A percentile compares a stretch with the other conserved stretches of the same genome.
Conservation (phyloP, 768 basidiomycete genomes). For the Butyriboletus loyo region DNA sequence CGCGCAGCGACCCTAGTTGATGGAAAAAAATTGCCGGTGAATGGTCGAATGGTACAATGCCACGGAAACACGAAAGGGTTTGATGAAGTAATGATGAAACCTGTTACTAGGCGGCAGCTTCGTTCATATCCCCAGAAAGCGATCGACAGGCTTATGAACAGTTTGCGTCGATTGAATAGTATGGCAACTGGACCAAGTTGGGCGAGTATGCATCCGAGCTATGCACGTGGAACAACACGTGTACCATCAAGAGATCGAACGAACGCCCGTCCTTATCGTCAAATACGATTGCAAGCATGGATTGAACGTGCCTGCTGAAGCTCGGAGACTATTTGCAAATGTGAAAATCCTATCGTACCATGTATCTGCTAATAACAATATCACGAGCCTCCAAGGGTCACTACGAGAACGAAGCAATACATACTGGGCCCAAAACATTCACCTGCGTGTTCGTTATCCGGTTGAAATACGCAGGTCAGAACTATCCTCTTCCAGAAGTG, state of each 20-base stretch:
- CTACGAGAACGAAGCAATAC: neutral
- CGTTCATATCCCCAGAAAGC: constrained; percentile 19
- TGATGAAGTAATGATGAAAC: constrained; percentile 33
- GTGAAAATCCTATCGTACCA: constrained; percentile 2
- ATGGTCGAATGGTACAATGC: constrained; percentile 14
- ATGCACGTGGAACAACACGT: constrained; percentile 21
- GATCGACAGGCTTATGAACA: constrained; percentile 14
- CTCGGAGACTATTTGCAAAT: constrained; percentile 14
- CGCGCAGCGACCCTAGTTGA: constrained; percentile 7
- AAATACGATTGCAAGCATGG: constrained; percentile 16
- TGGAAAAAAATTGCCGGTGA: constrained; percentile 15
- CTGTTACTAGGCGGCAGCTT: constrained; percentile 13
- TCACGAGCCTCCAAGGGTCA: neutral
- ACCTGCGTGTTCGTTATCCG: neutral
- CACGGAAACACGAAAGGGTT: constrained; percentile 29
- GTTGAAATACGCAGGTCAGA: neutral
- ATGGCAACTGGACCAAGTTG: constrained; percentile 1
- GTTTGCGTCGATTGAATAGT: constrained; percentile 5
- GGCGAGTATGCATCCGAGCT: neutral
- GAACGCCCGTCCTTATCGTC: constrained; percentile 24
- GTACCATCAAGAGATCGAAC: constrained; percentile 10
- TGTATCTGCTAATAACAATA: neutral
- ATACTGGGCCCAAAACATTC: neutral
- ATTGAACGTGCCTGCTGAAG: constrained; percentile 5
- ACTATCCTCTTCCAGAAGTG: neutral